phyloP scores from a whole-genome alignment of 1,284 basidiomycete genomes.

The Cutaneotrichosporon mucoides region DNA sequence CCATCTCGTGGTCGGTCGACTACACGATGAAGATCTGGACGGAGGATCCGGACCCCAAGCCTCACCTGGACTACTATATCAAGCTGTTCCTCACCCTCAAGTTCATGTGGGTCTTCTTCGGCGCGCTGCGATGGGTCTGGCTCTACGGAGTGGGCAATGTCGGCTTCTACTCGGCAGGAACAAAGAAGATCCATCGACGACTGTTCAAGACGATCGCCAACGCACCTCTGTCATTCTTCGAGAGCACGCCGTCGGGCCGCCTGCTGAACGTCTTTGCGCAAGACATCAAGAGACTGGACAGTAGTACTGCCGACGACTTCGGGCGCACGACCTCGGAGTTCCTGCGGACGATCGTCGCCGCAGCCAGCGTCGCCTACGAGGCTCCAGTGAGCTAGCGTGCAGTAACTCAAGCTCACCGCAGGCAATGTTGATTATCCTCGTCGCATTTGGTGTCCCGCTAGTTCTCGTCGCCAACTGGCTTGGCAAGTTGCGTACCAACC shows the following conservation, averaged over 20 bases:
- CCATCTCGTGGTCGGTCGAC: conserved; percentile 20
- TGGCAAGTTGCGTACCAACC: conserved; percentile 41
- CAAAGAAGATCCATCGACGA: conserved; percentile 60
- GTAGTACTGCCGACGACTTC: conserved; percentile 54
- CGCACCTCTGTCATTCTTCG: conserved; percentile 73
- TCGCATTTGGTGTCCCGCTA: conserved; percentile 30
- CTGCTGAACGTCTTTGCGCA: conserved; percentile 52
- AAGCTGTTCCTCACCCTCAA: conserved; percentile 28
- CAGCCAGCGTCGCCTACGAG: conserved; percentile 24
- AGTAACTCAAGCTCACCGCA: conserved; percentile 1
- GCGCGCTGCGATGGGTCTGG: conserved; percentile 43
- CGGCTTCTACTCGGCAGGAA: conserved; percentile 59
- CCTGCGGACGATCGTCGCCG: conserved; percentile 15
- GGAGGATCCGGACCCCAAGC: conserved; percentile 22
- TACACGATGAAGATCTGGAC: conserved; percentile 42
- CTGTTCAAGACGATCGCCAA: conserved; percentile 58
- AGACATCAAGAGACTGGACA: conserved; percentile 59
- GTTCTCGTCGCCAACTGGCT: conserved; percentile 32
- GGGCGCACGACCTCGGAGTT: conserved; percentile 60
- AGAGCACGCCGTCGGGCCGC: conserved; percentile 71
- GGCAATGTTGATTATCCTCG: conserved; percentile 26
- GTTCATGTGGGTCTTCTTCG: conserved; percentile 18
- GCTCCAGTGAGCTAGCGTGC: conserved; percentile 27
- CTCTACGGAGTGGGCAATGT: conserved; percentile 41
- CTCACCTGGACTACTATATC: conserved; percentile 35